Base-by-base conservation (phyloP, 164 flowering plant genomes). In the Vitis labrusca region DNA sequence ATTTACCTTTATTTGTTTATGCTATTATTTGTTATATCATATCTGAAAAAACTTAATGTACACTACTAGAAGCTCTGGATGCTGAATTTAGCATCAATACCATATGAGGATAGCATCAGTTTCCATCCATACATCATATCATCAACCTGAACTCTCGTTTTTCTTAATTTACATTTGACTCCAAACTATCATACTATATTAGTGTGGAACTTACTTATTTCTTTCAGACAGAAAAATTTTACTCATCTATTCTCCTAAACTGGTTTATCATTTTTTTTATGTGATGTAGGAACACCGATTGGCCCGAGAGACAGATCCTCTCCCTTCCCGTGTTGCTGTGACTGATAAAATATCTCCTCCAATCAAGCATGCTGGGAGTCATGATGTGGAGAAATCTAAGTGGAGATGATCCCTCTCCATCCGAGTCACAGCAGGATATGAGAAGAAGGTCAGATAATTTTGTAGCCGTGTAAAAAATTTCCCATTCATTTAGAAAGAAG, bases 251-350 rank as follows among this genome's bases (percentile, higher is more conserved):
- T 15, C 17, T 55, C 19, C 58, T 3, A 27, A 11, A 51, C 50
- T 17, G 2, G 12, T 19, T 51, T 6, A 32, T 50, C 37, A 3
- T 19, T 67, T 50, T 32, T 59, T 68, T 47, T n/a, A 13, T 63
- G 64, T 55, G 65, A 19, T 72, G 61, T 82, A 90, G 94, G 94
- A 85, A 58, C 81, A 59, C 29, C 80, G 88, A 14, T 15, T 85
- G 27, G 66, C 74, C 10, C 77, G 76, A 30, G 86, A 82, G 17
- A 75, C 70, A 66, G 77, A 73, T 73, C 65, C 84, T 63, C 73
- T 64, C 16, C 61, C 69, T 27, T 59, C 67, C 2, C 75, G 27
- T 12, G 71, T 69, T 7, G 69, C 67, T 47, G 69, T 32, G 6
- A 64, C 71, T 29, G 44, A 57, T 44, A 76, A 66, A 73, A 23